Conservation (phyloP, 129 eudicot genomes). For the Saussurea involucrata region DNA sequence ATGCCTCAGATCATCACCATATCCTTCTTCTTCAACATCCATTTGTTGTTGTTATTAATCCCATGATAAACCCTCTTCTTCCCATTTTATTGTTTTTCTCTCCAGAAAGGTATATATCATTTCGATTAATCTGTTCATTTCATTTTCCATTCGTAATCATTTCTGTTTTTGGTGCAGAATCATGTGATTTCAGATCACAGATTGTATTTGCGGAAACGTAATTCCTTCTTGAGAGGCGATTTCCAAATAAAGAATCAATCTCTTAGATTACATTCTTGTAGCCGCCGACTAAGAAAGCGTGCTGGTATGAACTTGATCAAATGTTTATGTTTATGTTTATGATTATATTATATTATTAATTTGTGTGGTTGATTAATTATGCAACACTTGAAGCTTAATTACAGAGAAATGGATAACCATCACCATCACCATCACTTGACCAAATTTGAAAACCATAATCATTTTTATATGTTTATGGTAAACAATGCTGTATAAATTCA, state of each 20-base stretch:
- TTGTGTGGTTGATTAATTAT: neutral
- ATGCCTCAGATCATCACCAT: constrained; percentile 16
- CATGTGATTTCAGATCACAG: constrained; percentile 22
- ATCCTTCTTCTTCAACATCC: constrained; percentile 14
- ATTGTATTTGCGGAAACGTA: constrained; percentile 22
- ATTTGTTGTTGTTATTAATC: constrained; percentile 25
- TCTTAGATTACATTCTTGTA: constrained; percentile 23
- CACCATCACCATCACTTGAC: no score
- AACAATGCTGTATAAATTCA: neutral
- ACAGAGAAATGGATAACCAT: no score
- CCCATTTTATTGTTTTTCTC: constrained; percentile 23
- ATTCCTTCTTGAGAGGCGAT: constrained; percentile 49
- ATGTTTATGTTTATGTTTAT: neutral
- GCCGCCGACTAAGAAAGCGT: constrained; percentile 22
- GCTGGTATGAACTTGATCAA: constrained; percentile 39
- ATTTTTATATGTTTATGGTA: no score
- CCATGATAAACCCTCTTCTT: constrained; percentile 21
- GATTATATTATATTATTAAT: neutral
- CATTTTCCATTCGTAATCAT: neutral
- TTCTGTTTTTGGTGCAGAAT: constrained; percentile 27
- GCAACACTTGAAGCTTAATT: no score
- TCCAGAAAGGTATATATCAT: neutral
- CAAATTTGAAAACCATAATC: neutral
- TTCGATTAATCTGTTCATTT: neutral
- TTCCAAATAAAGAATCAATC: constrained; percentile 32